A percentile compares a stretch with the other conserved stretches of the same genome.
Conservation (phyloP, 2,329 filamentous ascomycete species). For the Leptodontidium sp. region DNA sequence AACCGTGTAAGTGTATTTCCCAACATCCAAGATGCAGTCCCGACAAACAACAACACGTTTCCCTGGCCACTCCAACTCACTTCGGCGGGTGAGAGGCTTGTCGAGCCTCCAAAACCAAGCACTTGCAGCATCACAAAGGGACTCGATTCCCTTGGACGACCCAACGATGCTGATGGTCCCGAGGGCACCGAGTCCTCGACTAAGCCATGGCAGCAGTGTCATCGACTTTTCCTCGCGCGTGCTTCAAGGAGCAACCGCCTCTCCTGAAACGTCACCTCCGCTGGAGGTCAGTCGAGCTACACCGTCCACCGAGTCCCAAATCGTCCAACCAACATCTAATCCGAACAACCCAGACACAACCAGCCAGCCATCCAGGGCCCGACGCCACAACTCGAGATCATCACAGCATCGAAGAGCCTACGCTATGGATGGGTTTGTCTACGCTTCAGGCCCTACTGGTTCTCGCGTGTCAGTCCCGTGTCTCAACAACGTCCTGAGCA, state of each 20-base stretch:
- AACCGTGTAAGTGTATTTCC: constrained; percentile 5
- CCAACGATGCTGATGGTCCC: neutral
- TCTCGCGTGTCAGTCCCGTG: neutral
- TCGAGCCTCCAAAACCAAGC: neutral
- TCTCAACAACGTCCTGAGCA: neutral
- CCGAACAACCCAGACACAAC: neutral
- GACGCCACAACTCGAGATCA: neutral
- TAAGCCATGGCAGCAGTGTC: neutral
- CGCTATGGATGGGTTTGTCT: neutral
- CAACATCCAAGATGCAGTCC: neutral
- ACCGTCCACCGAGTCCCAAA: neutral
- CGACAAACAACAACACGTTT: neutral
- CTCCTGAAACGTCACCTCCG: neutral
- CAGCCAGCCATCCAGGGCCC: neutral
- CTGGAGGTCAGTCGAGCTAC: neutral
- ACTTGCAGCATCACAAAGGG: neutral
- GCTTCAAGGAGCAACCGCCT: neutral
- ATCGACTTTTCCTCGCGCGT: neutral
- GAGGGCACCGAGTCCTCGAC: neutral
- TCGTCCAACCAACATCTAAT: neutral
- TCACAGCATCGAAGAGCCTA: neutral
- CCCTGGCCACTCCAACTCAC: neutral
- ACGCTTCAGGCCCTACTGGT: neutral
- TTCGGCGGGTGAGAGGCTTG: neutral
- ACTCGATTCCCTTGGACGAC: neutral